phyloP scores from a whole-genome alignment of 805 yeast species.

The Metschnikowia hibisci region DNA sequence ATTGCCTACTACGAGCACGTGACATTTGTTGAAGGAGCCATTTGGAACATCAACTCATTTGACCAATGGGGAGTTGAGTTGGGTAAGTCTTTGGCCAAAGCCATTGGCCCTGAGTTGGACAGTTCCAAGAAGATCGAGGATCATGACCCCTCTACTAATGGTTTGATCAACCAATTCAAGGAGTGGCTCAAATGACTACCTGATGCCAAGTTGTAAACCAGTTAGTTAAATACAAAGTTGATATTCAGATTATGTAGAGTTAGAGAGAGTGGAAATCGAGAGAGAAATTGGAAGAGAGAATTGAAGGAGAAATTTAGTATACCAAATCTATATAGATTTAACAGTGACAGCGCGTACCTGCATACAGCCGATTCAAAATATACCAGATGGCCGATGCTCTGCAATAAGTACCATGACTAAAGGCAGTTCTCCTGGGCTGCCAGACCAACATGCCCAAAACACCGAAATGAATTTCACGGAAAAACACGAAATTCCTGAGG shows the following conservation, averaged over 20 bases:
- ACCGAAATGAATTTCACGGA: neutral
- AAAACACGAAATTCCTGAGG: constrained; percentile 3
- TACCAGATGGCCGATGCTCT: constrained; percentile 2
- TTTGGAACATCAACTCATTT: constrained; percentile 98
- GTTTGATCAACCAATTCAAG: constrained; percentile 93
- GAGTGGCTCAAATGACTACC: constrained; percentile 51
- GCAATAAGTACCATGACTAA: neutral
- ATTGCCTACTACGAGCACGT: constrained; percentile 97
- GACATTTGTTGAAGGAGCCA: constrained; percentile 97
- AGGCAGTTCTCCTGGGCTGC: neutral
- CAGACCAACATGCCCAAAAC: neutral
- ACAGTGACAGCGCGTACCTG: constrained; percentile 2
- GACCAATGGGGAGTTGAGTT: constrained; percentile 99
- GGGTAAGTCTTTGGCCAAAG: constrained; percentile 97
- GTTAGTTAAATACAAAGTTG: neutral
- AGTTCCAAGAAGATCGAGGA: constrained; percentile 48
- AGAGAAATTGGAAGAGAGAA: too few species aligned
- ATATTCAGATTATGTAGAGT: neutral
- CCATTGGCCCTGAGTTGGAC: constrained; percentile 84
- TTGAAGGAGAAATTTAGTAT: too few species aligned
- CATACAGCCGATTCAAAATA: neutral
- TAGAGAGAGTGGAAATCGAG: neutral
- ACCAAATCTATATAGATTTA: too few species aligned
- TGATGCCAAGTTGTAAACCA: constrained; percentile 3
- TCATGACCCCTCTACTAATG: constrained; percentile 91